phyloP scores from a whole-genome alignment of 345 rosid genomes.

The Hibiscus trionum region DNA sequence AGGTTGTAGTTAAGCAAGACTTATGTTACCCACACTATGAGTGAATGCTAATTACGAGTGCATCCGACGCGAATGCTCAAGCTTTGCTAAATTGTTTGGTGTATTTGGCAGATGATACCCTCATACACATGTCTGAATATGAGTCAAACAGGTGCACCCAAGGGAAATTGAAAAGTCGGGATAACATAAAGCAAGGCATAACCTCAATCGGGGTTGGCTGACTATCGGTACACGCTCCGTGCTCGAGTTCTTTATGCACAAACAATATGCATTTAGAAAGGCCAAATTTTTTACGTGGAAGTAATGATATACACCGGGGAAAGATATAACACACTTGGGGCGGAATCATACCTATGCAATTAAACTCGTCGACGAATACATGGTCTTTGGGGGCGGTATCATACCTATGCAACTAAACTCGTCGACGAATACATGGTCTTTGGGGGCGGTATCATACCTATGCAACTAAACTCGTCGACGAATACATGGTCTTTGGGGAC shows the following conservation, averaged over 20 bases:
- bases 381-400: too few species aligned
- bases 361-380: too few species aligned
- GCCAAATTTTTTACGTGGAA: not conserved
- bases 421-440: too few species aligned
- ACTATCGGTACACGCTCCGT: too few species aligned
- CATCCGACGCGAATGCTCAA: not conserved
- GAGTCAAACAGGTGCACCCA: not conserved
- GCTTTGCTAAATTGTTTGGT: not conserved
- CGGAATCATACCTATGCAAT: too few species aligned
- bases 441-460: too few species aligned
- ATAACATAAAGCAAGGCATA: not conserved
- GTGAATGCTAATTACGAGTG: not conserved
- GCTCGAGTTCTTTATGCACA: not conserved
- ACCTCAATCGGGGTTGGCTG: not conserved
- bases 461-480: too few species aligned
- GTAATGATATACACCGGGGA: too few species aligned
- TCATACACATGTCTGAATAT: not conserved
- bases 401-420: too few species aligned
- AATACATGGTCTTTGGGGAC: too few species aligned
- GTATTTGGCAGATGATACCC: not conserved
- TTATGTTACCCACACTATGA: not conserved
- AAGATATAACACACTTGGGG: too few species aligned
- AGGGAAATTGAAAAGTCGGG: not conserved
- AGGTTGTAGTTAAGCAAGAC: not conserved
- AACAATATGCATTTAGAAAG: not conserved